Evolutionary conservation across 2,329 filamentous ascomycete species (phyloP), one percentile per base, ranked within the genome.

Genomic region (Aspergillus sp.): DNA sequence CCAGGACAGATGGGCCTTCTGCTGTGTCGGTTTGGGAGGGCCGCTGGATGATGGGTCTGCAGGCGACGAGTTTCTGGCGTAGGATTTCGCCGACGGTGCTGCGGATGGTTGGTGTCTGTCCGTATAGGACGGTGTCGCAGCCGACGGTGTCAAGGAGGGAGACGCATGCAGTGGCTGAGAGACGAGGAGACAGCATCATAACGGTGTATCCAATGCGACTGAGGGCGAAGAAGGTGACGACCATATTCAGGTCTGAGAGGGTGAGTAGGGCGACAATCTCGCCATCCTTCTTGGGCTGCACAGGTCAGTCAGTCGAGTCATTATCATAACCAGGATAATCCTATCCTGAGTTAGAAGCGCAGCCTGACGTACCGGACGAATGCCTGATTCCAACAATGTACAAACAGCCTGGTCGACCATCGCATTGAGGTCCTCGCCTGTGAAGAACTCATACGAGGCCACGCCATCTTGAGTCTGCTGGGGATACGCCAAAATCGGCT

Each of bases 161-260:
- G 4, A 77, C 67, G 52, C 73, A 78, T 20, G 77, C 77, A 1
- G 70, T 64, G 1, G 73, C 65, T 11, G 76, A 74, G 5, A 80
- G 66, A 20, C 78, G 75, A 33, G 75, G 75, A 3, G 77, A 80
- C 24, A 80, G 65, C 54, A 74, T 75, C 67, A 80, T 71, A 6
- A 75, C 69, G 12, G 72, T 76, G 55, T 77, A 79, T 24, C 78
- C 78, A 5, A 80, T 61, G n/a, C 77, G 70, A 55, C 73, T 76
- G 8, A 80, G 66, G 9, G 77, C 78, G 51, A 80, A 79, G 47
- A 79, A 73, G 6, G 74, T 73, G 53, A 79, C 61, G 7, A 78
- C 69, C 67, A 76, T 80, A 13, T 73, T 71, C 4, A 80, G 62
- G 50, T 79, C 74, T 0, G 78, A 79, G 11, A 68, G 64, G 0